Base-by-base conservation (phyloP, 192 early-diverging fungal species). In the Coemansia sp. region DNA sequence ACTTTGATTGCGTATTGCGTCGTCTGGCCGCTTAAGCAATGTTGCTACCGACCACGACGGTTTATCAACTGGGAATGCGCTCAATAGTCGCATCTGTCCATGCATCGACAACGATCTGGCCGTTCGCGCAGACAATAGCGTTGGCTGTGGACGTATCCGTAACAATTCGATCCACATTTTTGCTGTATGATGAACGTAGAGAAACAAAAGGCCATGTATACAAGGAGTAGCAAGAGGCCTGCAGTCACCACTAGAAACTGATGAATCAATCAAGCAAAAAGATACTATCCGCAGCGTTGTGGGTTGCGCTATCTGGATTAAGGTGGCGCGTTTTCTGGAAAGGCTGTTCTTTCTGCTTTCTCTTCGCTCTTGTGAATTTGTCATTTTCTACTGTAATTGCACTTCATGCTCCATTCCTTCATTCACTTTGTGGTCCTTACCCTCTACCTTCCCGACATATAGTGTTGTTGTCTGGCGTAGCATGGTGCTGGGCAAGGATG, bases 21-120 rank as follows among this genome's bases (percentile, higher is more conserved):
- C 40, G 13, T 44, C 30, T 2, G 70, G 60, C 48, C 61, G 57
- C 30, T 44, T 55, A 19, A 73, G 55, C 11, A 73, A 34, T n/a
- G 27, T 63, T 19, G 23, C 25, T 40, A 67, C 64, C 1, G 70
- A 57, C 70, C 70, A 73, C 5, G 47, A 55, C 28, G 70, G 70
- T 36, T 61, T 57, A 3, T 42, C 29, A 3, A 73, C 64, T 20
- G 70, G 70, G 30, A 73, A 68, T 8, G 22, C 20, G n/a, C 52
- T 33, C 52, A 54, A 7, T 2, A 2, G 7, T 54, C 52, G 52
- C 30, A 54, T 13, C 8, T 23, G 45, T 6, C 9, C 5, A 8
- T 2, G 20, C 20, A 25, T 3, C 23, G 3, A 11, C 8, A 23
- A 1, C 23, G 23, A 25, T 22, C 45, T 23, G 22, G 15, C 10